A percentile compares a stretch with the other conserved stretches of the same genome.
Evolutionary conservation across 441 rosid genomes (phyloP).

Genomic region (Eutrema salsugineum): DNA sequence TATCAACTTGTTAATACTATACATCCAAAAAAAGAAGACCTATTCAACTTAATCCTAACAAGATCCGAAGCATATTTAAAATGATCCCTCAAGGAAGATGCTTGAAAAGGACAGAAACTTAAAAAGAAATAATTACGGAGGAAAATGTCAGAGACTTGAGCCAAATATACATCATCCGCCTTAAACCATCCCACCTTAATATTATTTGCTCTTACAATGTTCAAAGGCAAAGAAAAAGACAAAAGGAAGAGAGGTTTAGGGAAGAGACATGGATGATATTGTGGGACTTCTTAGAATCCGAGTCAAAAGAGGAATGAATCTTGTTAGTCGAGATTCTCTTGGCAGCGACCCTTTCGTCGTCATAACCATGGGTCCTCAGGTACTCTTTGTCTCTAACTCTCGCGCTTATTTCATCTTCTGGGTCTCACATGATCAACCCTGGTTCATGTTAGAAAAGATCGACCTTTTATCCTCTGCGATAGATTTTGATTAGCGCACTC

Average conservation of each 20-base stretch:
- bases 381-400: not conserved
- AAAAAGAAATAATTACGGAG: too few species aligned
- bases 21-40: too few species aligned
- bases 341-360: conserved; percentile 48
- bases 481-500: too few species aligned
- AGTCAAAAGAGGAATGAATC: conserved; percentile 35
- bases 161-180: too few species aligned
- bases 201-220: too few species aligned
- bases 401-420: not conserved
- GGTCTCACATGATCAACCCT: not conserved
- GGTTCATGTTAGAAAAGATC: not conserved
- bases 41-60: too few species aligned
- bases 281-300: conserved; percentile 39
- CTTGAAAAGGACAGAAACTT: too few species aligned
- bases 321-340: conserved; percentile 34
- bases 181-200: too few species aligned
- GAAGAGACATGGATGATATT: conserved; percentile 30
- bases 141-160: too few species aligned
- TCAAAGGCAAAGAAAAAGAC: not conserved
- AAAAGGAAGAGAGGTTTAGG: not conserved
- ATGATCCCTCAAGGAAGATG: too few species aligned
- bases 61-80: too few species aligned
- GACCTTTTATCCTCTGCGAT: not conserved
- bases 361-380: conserved; percentile 40
- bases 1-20: too few species aligned